Conservation (phyloP, 345 rosid species). For the Citrus glauca region DNA sequence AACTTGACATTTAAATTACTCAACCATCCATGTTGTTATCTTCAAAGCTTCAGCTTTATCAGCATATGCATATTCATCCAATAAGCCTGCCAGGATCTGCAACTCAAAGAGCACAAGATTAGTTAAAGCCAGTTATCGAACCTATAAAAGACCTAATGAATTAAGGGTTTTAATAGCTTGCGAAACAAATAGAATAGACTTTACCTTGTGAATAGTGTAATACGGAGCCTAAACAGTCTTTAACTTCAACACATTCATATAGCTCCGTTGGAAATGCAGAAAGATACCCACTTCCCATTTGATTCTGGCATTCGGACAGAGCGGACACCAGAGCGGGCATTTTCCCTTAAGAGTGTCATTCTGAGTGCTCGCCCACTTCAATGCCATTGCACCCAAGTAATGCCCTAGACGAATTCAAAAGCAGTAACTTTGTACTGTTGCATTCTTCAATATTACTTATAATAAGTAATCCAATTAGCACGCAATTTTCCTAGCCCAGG, state of each 20-base stretch:
- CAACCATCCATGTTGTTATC: constrained; percentile 44
- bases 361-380: constrained; percentile 57
- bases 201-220: constrained; percentile 54
- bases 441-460: no score
- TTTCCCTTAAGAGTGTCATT: constrained; percentile 22
- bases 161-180: background rate
- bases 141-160: background rate
- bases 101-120: background rate
- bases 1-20: constrained; percentile 43
- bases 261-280: constrained; percentile 45
- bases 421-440: no score
- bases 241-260: constrained; percentile 46
- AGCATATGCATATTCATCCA: constrained; percentile 43
- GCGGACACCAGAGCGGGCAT: constrained; percentile 39
- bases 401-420: constrained; percentile 36
- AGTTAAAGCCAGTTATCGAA: background rate
- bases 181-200: accelerated
- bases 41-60: constrained; percentile 36
- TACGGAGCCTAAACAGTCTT: constrained; percentile 47
- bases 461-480: no score
- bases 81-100: constrained; percentile 49
- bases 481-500: no score
- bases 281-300: constrained; percentile 47
- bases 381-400: constrained; percentile 55
- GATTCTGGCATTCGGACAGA: constrained; percentile 40